Conservation (phyloP, 352 stramenopile genomes). For the Phytopythium oedochilum region DNA sequence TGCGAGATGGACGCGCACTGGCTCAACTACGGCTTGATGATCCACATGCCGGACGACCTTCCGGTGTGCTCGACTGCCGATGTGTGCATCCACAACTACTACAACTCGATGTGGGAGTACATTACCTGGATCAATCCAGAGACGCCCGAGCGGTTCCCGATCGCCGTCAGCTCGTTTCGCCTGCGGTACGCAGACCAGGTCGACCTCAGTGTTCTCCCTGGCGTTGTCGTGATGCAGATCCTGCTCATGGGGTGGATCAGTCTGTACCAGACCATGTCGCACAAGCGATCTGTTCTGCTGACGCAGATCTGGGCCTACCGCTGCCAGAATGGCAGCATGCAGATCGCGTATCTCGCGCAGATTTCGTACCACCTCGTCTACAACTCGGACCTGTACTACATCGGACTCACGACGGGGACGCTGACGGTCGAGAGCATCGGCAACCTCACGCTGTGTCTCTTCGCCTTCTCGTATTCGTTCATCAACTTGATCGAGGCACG, state of each 20-base stretch:
- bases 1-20: slow-evolving; percentile 22
- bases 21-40: slow-evolving; percentile 30
- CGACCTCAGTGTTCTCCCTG: slow-evolving; percentile 12
- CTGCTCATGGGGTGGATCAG: slow-evolving; percentile 19
- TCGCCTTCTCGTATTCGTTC: slow-evolving; percentile 27
- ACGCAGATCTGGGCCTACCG: slow-evolving; percentile 21
- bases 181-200: slow-evolving; percentile 20
- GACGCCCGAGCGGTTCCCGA: slow-evolving; percentile 1
- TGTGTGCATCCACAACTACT: slow-evolving; percentile 28
- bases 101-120: slow-evolving; percentile 25
- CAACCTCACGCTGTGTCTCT: slow-evolving; percentile 22
- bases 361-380: slow-evolving; percentile 20
- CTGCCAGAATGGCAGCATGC: slow-evolving; percentile 23
- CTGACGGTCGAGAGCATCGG: slow-evolving; percentile 16
- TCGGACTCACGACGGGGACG: slow-evolving; percentile 19
- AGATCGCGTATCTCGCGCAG: slow-evolving; percentile 19
- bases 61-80: slow-evolving; percentile 21
- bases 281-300: slow-evolving; percentile 16
- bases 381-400: slow-evolving; percentile 26
- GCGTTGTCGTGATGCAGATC: slow-evolving; percentile 15
- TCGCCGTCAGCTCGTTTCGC: slow-evolving; percentile 17
- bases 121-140: slow-evolving; percentile 7
- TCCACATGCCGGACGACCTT: slow-evolving; percentile 25
- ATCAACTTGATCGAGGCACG: slow-evolving; percentile 21
- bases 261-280: slow-evolving; percentile 23